Base-by-base conservation (phyloP, 305 asterid species). In the Fraxinus greggii region DNA sequence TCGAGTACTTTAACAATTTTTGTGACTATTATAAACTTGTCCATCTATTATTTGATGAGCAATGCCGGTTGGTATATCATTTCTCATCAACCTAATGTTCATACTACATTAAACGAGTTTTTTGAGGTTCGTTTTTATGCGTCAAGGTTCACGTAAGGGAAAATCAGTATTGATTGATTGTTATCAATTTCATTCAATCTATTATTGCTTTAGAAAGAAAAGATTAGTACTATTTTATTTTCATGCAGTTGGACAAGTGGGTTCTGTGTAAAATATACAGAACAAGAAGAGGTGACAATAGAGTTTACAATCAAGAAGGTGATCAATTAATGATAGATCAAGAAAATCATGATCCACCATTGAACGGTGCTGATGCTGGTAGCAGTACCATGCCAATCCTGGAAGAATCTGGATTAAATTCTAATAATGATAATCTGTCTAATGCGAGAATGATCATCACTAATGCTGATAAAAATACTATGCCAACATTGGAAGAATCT, bases 201-300 rank as follows among this genome's bases (percentile, higher is more conserved):
- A 15, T 48, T 48, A 48, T 48, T 51, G 21, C 61, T 51, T 15
- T 17, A 4, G 23, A 17, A 48, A 48, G 7, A 51, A 17, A 51
- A 15, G 23, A 15, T 3, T 1, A 4, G 0, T 51, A 0, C 2
- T 5, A n/a, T 6, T 36, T 73, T 1, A n/a, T 74, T 75, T 75
- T 35, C 31, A 8, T 19, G 78, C 59, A 75, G 59, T 23, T 75
- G 61, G 56, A 75, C 59, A 21, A 10, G 56, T 75, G 78, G 54
- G 78, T 75, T 75, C 56, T 38, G 1, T 38, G 61, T 19, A 75
- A 75, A 75, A 75, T 75, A 38, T 75, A 38, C 78, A 23, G 28
- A 23, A 23, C 8, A 3, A 38, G 36, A 36, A 38, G 78, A 23
- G 32, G 56, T 9, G 3, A 24, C 35, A 10, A 12, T 3, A 10